Conservation (phyloP, 1,284 basidiomycete species). For the Coriolopsis trogii region DNA sequence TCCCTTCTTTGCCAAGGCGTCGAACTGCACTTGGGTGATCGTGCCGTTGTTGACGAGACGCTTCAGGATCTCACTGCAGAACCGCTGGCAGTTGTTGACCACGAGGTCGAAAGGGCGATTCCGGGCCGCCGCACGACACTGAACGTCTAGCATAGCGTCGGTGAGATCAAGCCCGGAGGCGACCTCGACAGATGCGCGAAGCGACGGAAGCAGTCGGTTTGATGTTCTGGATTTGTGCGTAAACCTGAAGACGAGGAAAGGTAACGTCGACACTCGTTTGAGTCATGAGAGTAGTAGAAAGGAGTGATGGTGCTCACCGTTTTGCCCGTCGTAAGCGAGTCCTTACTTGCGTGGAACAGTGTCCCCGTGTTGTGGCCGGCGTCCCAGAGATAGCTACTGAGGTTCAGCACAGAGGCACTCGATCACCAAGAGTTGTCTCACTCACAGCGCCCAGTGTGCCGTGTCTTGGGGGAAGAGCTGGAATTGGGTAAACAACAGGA, state of each 20-base stretch:
- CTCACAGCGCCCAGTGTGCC: not conserved
- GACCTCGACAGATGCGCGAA: not conserved
- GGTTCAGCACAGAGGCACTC: not conserved
- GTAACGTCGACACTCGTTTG: not conserved
- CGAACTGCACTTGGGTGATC: not conserved
- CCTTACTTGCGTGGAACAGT: not conserved
- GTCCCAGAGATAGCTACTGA: not conserved
- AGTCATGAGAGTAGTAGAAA: not conserved
- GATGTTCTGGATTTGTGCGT: not conserved
- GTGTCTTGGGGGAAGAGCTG: not conserved
- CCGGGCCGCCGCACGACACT: constrained; percentile 8
- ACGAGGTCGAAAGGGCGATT: not conserved
- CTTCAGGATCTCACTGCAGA: not conserved
- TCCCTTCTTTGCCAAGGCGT: not conserved
- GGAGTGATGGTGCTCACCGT: not conserved
- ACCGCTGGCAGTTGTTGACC: not conserved
- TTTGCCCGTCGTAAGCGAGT: not conserved
- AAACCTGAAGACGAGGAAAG: not conserved
- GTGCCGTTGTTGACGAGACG: not conserved
- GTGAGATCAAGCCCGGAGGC: not conserved
- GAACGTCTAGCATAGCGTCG: constrained; percentile 1
- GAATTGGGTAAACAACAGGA: not conserved
- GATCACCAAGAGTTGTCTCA: not conserved
- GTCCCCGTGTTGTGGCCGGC: not conserved
- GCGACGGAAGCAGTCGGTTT: not conserved